These are phyloP conservation scores for Pseudohalonectria lignicola DNA, from an alignment of 2,329 filamentous ascomycete species.

Conservation along the genomic window DNA sequence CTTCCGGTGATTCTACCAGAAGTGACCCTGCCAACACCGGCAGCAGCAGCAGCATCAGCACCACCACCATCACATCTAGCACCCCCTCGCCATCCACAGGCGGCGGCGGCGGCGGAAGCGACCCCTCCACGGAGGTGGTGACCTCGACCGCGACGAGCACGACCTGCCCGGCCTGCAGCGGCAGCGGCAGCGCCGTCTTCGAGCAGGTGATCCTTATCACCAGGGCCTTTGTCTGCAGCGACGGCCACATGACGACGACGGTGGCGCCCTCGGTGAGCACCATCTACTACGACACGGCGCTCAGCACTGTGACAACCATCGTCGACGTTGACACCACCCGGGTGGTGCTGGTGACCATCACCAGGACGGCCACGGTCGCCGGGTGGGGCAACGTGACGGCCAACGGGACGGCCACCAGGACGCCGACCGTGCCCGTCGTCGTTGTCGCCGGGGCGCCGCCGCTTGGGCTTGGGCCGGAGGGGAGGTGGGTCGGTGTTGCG, in stretches of 20 bases:
- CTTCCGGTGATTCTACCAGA: not conserved
- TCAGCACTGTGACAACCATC: slow-evolving; percentile 2
- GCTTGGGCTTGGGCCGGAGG: not conserved
- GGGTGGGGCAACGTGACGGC: not conserved
- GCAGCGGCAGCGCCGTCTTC: not conserved
- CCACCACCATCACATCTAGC: not conserved
- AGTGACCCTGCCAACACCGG: not conserved
- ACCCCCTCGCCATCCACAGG: not conserved
- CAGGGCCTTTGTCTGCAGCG: not conserved
- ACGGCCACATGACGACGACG: slow-evolving; percentile 22
- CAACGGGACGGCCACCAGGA: not conserved
- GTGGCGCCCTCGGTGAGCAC: slow-evolving; percentile 14
- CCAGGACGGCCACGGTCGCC: not conserved
- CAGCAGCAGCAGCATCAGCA: not conserved
- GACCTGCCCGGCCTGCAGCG: slow-evolving; percentile 1
- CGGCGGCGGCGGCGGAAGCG: not conserved
- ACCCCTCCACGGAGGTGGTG: not conserved
- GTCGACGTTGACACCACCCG: slow-evolving; percentile 1
- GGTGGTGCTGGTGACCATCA: slow-evolving; percentile 3
- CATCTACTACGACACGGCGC: slow-evolving; percentile 6
- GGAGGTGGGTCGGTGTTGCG: too few species aligned
- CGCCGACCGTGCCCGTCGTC: not conserved
- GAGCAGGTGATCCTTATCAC: not conserved
- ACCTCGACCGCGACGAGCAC: not conserved
- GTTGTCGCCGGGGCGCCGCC: not conserved